Evolutionary conservation across 352 stramenopile species (phyloP), one percentile per base, ranked within the genome.

Genomic region (Globisporangium nunn): DNA sequence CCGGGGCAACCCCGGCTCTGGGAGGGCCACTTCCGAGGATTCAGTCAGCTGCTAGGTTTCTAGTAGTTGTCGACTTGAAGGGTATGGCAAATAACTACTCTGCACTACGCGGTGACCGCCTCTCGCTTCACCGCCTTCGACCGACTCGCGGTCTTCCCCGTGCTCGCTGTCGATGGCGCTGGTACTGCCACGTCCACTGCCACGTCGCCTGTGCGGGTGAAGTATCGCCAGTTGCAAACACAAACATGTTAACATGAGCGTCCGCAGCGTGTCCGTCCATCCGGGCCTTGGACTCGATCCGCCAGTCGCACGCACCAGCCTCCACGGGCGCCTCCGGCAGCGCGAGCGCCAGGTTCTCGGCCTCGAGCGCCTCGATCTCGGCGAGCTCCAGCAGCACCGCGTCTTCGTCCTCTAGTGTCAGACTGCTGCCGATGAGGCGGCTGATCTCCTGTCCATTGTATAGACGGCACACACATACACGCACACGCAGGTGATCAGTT

Each of bases 401-500:
- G 52, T 94, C 83, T 67, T 96, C 87, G 66, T 93, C 86, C 60
- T 92, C 77, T 40, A 89, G 70, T 4, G 78, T 91, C 57, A 95
- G 66, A 35, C 56, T 89, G 57, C 78, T 72, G 33, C 77, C 80
- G 40, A 96, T 86, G 43, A 96, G 67, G 40, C 78, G 68, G 49
- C 87, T 91, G 61, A 96, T 95, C 76, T 96, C 83, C 80, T 93
- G 62, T 72, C 31, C 10, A 53, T 31, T 11, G 54, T 35, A 35
- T 23, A 23, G 23, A 23, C 23, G 1, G 23, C n/a, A 10, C 17
- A 39, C 40, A 43, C 6, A 63, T 37, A 12, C 23, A 53, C 31
- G 68, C 7, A 46, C 47, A 35, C 11, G 29, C 43, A 54, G 51
- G 44, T 50, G 18, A 63, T 41, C 54, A 46, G 35, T 31, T 59